Percentiles rank a stretch among this genome's conserved stretches.
Conservation (phyloP, 495 filamentous ascomycete species). For the Durotheca rogersii region DNA sequence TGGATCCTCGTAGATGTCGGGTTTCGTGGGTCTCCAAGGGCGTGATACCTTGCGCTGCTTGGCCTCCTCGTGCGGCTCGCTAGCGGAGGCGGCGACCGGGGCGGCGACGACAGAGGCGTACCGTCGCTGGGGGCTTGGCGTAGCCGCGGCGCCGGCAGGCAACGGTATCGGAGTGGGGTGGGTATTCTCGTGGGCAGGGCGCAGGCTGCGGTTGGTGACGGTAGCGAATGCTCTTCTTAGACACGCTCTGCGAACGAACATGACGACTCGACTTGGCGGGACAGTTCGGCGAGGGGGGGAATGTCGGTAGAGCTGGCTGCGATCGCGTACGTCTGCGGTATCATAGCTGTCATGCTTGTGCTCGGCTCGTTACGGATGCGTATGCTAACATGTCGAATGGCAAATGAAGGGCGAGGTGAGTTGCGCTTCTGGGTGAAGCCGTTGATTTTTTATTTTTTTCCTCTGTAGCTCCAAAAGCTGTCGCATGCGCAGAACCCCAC, state of each 20-base stretch:
- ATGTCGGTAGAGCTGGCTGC: neutral
- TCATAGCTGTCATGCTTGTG: no score
- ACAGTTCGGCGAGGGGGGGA: neutral
- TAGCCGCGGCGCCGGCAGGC: neutral
- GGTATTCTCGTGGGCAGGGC: no score
- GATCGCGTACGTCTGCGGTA: neutral
- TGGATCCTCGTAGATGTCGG: neutral
- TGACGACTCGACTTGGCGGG: conserved; percentile 20
- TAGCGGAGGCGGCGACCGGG: no score
- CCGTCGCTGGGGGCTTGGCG: conserved; percentile 2
- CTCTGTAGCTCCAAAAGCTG: neutral
- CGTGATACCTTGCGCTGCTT: no score
- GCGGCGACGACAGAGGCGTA: conserved; percentile 13
- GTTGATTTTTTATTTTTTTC: no score
- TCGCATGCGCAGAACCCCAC: neutral
- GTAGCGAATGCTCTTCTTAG: conserved; percentile 27
- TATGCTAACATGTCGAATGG: conserved; percentile 10
- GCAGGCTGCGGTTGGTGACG: conserved; percentile 11
- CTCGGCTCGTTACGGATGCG: no score
- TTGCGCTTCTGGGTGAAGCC: no score
- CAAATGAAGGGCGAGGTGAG: no score
- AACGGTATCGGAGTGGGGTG: neutral
- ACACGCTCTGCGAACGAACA: conserved; percentile 47
- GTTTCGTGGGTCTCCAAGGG: neutral
- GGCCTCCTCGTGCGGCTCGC: no score